Evolutionary conservation across 2,329 filamentous ascomycete species (phyloP).

Genomic region (Epicoccum nigrum): DNA sequence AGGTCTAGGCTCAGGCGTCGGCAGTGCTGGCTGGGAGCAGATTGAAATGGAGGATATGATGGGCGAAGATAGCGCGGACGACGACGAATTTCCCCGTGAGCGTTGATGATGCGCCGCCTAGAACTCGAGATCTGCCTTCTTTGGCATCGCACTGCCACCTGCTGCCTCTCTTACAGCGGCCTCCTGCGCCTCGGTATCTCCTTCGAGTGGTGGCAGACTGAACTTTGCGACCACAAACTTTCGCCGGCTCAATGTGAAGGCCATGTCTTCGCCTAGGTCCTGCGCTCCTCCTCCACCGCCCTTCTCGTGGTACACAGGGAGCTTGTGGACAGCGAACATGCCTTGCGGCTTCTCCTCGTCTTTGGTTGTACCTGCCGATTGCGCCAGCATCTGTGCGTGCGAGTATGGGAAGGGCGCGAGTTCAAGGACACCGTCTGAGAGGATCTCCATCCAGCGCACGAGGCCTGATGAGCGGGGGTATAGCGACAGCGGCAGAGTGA

Average conservation of each 20-base stretch:
- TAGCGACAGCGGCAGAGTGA: constrained; percentile 80
- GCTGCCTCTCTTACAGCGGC: constrained; percentile 45
- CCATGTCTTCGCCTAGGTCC: constrained; percentile 79
- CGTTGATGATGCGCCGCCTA: constrained; percentile 17
- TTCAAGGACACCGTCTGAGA: constrained; percentile 86
- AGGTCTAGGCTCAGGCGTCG: constrained; percentile 60
- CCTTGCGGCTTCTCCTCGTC: constrained; percentile 83
- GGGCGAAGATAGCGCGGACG: constrained; percentile 48
- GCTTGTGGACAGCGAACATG: constrained; percentile 78
- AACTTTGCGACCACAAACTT: constrained; percentile 88
- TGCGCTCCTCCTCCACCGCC: constrained; percentile 74
- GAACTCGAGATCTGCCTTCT: constrained; percentile 71
- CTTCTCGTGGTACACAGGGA: constrained; percentile 86
- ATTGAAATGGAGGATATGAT: constrained; percentile 69
- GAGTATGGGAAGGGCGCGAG: constrained; percentile 73
- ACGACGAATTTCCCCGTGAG: constrained; percentile 10
- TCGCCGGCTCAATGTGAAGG: constrained; percentile 83
- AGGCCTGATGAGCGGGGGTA: constrained; percentile 78
- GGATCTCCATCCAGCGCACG: constrained; percentile 82
- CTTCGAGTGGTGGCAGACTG: constrained; percentile 84
- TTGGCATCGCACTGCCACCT: constrained; percentile 59
- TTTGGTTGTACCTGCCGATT: constrained; percentile 58
- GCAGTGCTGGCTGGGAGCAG: constrained; percentile 63
- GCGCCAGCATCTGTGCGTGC: constrained; percentile 57
- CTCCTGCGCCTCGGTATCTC: constrained; percentile 69